A percentile compares a stretch with the other conserved stretches of the same genome.
phyloP scores from a whole-genome alignment of 1,284 basidiomycete genomes.

The Cryptococcus wingfieldii region DNA sequence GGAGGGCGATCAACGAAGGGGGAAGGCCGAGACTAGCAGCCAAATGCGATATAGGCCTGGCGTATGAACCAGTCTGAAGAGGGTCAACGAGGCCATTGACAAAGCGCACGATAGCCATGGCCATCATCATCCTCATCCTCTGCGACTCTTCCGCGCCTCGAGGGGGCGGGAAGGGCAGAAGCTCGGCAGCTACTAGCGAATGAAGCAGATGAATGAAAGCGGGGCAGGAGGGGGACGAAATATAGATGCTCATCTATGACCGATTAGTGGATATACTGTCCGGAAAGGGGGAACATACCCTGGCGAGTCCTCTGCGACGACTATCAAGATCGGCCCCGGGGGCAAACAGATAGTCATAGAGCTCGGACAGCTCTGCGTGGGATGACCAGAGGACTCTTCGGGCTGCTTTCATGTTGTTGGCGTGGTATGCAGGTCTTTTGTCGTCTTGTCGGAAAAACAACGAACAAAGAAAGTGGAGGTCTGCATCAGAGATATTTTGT shows the following conservation, averaged over 20 bases:
- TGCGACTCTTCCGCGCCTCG: slow-evolving; percentile 59
- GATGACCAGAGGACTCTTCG: slow-evolving; percentile 79
- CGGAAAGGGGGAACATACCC: slow-evolving; percentile 54
- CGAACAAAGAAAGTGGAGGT: too few relatives aligned
- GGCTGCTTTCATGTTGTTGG: slow-evolving; percentile 64
- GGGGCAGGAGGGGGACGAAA: slow-evolving; percentile 68
- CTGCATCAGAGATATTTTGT: too few relatives aligned
- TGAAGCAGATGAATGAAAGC: slow-evolving; percentile 56
- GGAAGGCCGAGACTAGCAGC: slow-evolving; percentile 83
- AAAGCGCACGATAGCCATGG: slow-evolving; percentile 68
- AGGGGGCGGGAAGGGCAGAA: slow-evolving; percentile 53
- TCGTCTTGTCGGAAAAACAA: too few relatives aligned
- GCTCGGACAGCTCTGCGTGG: slow-evolving; percentile 67
- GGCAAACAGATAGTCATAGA: slow-evolving; percentile 74
- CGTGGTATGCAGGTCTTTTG: too few relatives aligned
- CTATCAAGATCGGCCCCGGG: slow-evolving; percentile 60
- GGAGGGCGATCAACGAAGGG: slow-evolving; percentile 83
- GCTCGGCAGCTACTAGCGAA: slow-evolving; percentile 61
- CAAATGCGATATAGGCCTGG: slow-evolving; percentile 83
- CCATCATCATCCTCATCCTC: slow-evolving; percentile 57
- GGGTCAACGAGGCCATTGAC: slow-evolving; percentile 95
- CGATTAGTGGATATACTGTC: background rate
- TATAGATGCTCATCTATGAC: slow-evolving; percentile 60
- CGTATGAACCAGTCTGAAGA: slow-evolving; percentile 69
- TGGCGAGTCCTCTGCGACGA: slow-evolving; percentile 62